phyloP scores from a whole-genome alignment of 2,329 filamentous ascomycete genomes.

The Aureobasidium lini region DNA sequence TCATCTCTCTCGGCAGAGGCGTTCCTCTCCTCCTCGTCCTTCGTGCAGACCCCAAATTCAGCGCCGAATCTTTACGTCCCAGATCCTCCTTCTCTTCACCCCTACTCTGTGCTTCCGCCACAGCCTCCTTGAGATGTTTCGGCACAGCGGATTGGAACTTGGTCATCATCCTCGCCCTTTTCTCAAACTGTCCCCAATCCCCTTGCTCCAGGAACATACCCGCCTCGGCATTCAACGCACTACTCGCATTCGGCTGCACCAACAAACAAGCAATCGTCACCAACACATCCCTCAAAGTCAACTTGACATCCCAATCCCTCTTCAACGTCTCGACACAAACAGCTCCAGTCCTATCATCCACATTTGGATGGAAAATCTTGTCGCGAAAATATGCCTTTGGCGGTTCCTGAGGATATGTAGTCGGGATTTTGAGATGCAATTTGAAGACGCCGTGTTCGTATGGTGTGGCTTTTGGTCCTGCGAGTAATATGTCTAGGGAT shows the following conservation, averaged over 20 bases:
- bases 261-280: conserved; percentile 54
- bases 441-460: conserved; percentile 53
- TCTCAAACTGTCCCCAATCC: conserved; percentile 46
- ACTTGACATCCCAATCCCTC: conserved; percentile 51
- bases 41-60: neutral
- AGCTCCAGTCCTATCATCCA: conserved; percentile 53
- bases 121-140: conserved; percentile 34
- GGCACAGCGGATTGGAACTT: conserved; percentile 53
- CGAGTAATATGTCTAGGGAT: conserved; percentile 50
- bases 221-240: conserved; percentile 54
- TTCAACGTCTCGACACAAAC: conserved; percentile 60
- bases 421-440: conserved; percentile 52
- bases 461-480: conserved; percentile 53
- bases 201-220: conserved; percentile 49
- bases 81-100: conserved; percentile 39
- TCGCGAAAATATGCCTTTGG: conserved; percentile 55
- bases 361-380: conserved; percentile 57
- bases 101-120: conserved; percentile 46
- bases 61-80: conserved; percentile 7
- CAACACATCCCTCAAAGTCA: conserved; percentile 54
- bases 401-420: conserved; percentile 45
- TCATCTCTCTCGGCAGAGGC: conserved; percentile 13
- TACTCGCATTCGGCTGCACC: conserved; percentile 58
- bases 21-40: conserved; percentile 10
- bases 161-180: conserved; percentile 54